Evolutionary conservation across 2,329 filamentous ascomycete genomes (phyloP), one percentile per base, ranked within the genome.

Genomic region (Dryadomyces sulphureus): DNA sequence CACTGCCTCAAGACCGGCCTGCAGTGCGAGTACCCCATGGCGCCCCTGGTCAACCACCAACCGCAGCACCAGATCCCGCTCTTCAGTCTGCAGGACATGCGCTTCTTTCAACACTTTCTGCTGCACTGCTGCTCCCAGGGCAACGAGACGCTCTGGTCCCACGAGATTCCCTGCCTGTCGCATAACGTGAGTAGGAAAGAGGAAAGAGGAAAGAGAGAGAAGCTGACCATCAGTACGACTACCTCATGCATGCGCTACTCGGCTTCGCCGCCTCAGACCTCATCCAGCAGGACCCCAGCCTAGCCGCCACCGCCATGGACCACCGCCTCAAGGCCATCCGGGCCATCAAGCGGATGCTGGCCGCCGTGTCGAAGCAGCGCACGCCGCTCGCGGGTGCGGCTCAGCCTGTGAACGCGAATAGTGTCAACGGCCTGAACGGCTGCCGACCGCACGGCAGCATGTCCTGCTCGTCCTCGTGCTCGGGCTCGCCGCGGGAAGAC

Each of bases 191-290:
- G 70, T 58, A 12, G 34, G 6, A 14, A 32, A 12, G 25, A 30
- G 25, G 12, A 30, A 30, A 30, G 12, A 30, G 12, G 25, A 30
- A 30, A 30, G 12, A 12, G 12, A 30, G 12, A 30, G 12, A 32
- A 32, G 16, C 30, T 22, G 7, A 12, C 32, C 27, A 8, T 14
- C 42, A 79, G 70, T 70, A 81, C 52, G 75, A 80, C 47, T 81
- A 77, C 49, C 66, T 83, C 9, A 82, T 85, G 73, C 80, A 85
- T 57, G 77, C 79, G 5, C 78, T 85, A 43, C 68, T 83, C 0
- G 79, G 78, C 12, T 69, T 82, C 49, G 69, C 80, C 1, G 81
- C 81, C 27, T 83, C 79, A 0, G 76, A 84, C 51, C 67, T 84
- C 5, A 68, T 72, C 53, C 61, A 62, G 4, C 59, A 64, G 1